Conservation (phyloP, 805 yeast genomes). For the Myxozyma mucilagina region DNA sequence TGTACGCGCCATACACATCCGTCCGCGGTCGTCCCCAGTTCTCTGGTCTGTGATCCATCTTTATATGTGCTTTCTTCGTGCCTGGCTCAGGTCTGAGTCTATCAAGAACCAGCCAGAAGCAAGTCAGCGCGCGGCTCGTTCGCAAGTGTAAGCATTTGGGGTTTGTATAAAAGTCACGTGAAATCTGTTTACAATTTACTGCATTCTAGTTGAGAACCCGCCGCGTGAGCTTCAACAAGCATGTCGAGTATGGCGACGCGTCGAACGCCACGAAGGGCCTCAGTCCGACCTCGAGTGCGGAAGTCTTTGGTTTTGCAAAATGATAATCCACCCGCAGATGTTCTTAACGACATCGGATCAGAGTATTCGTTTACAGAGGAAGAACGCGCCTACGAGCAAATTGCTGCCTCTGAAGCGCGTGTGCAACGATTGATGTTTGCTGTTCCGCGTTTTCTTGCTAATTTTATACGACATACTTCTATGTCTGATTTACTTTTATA, state of each 20-base stretch:
- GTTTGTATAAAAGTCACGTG: too few relatives aligned
- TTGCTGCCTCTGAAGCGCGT: background rate
- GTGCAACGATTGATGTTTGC: background rate
- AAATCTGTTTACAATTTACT: too few relatives aligned
- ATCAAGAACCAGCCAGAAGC: too few relatives aligned
- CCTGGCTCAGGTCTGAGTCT: too few relatives aligned
- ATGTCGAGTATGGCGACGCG: too few relatives aligned
- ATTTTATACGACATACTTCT: slow-evolving; percentile 2
- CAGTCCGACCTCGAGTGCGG: background rate
- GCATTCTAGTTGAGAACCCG: too few relatives aligned
- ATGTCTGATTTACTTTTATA: background rate
- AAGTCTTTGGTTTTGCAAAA: background rate
- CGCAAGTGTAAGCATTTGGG: too few relatives aligned
- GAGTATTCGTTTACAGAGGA: slow-evolving; percentile 21
- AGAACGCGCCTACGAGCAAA: slow-evolving; percentile 10
- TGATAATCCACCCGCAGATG: too few relatives aligned
- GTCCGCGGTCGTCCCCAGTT: slow-evolving; percentile 95
- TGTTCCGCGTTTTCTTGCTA: background rate
- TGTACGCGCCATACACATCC: slow-evolving; percentile 78
- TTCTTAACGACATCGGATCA: background rate
- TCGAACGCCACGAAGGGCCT: background rate
- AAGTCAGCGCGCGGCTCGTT: too few relatives aligned
- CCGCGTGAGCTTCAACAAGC: too few relatives aligned
- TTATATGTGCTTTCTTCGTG: background rate
- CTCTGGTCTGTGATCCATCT: slow-evolving; percentile 93